Conservation (phyloP, 2,329 filamentous ascomycete species). For the Diaporthe longicolla region DNA sequence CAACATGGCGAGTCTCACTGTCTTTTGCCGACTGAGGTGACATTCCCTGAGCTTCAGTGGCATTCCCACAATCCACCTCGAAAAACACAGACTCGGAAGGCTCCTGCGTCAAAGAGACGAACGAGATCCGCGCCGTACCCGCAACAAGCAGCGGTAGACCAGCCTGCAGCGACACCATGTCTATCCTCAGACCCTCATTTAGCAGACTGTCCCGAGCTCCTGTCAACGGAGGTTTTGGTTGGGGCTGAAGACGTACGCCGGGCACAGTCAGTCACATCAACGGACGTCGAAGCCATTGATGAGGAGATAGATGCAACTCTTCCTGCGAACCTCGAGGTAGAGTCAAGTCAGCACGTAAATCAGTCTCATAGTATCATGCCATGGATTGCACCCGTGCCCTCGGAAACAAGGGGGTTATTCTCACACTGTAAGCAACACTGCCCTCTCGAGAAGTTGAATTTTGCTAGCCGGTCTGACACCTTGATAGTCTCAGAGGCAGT, state of each 20-base stretch:
- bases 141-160: background rate
- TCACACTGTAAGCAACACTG: background rate
- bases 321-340: background rate
- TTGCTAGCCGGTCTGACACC: background rate
- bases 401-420: background rate
- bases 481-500: slow-evolving; percentile 4
- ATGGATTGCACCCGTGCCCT: background rate
- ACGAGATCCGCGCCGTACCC: background rate
- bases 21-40: background rate
- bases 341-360: background rate
- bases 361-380: background rate
- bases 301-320: background rate
- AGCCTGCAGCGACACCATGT: background rate
- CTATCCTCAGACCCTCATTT: background rate
- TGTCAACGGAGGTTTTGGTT: background rate
- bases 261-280: background rate
- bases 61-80: background rate
- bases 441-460: accelerated
- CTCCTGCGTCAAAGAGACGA: background rate
- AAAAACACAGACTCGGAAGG: background rate
- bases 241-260: background rate
- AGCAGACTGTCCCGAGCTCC: accelerated
- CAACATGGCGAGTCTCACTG: background rate
- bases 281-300: background rate
- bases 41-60: slow-evolving; percentile 1